phyloP scores from a whole-genome alignment of 495 filamentous ascomycete genomes.

The Tuber magnatum region DNA sequence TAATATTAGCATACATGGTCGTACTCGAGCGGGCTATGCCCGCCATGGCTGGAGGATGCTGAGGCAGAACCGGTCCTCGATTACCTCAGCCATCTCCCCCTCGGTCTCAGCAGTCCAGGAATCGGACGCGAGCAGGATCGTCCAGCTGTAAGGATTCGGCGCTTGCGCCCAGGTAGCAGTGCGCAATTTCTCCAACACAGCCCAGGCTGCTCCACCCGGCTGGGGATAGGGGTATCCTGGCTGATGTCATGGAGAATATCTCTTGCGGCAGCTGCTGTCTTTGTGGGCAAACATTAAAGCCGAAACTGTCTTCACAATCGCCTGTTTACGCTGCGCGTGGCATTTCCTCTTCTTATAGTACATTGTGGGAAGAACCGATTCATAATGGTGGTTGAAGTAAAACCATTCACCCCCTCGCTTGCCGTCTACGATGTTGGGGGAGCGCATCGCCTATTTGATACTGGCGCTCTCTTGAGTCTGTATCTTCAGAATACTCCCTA shows the following conservation, averaged over 20 bases:
- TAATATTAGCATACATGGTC: too few relatives aligned
- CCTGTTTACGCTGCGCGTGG: neutral
- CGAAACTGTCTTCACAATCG: neutral
- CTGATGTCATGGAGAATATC: neutral
- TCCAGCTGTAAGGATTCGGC: neutral
- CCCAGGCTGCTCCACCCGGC: neutral
- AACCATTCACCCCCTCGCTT: slow-evolving; percentile 1
- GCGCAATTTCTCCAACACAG: neutral
- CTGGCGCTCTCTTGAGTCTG: neutral
- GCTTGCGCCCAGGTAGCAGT: neutral
- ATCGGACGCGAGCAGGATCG: neutral
- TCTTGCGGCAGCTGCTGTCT: neutral
- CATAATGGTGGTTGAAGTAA: neutral
- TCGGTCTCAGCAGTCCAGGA: too few relatives aligned
- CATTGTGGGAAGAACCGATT: neutral
- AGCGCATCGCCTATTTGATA: neutral
- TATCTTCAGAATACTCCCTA: neutral
- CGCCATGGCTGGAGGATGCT: too few relatives aligned
- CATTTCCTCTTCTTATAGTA: neutral
- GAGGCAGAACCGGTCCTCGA: too few relatives aligned
- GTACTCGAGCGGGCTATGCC: too few relatives aligned
- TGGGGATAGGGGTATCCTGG: neutral
- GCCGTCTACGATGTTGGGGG: neutral
- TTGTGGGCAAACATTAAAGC: neutral
- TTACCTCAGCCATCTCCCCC: too few relatives aligned